Base-by-base conservation (phyloP, 202 grass and related monocot species). In the Thinopyrum obtusiflorum region DNA sequence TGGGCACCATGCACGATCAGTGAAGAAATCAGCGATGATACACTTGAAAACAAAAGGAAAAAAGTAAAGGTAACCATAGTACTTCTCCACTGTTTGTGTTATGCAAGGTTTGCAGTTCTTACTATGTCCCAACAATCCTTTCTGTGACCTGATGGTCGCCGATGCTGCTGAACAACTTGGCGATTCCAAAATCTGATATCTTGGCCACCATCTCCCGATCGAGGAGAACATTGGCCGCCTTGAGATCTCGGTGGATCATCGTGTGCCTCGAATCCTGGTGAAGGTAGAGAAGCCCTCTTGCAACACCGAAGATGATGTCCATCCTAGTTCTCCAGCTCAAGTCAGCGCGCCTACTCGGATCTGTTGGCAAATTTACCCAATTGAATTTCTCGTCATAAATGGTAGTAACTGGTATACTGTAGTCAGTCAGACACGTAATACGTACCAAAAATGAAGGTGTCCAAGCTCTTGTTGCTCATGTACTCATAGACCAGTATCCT, bases 171-270 rank as follows among this genome's bases (percentile, higher is more conserved):
- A 97, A 90, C 11, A 64, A 61, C 82, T 72, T 86, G 14, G 91
- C 91, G 9, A 84, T 93, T 59, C 94, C 94, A 1, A 97, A 97
- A 64, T 97, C 89, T 0, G 91, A 93, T 64, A 97, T 93, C 85
- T 97, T 97, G 59, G 93, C 90, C 12, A 87, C 85, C 93, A 92
- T 95, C 8, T 92, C 40, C 42, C 4, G 28, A 21, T 93, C 85
- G 31, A 96, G 86, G 46, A 96, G 89, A 5, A 92, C 84, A 15
- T 97, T 97, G 7, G 91, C 91, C 0, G 91, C 91, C 88, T 97
- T 96, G 1, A 96, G 70, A 65, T 96, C 93, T 4, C 93, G 83
- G 55, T 96, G 94, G 74, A 96, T 91, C 42, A 97, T 92, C 11
- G 81, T 97, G n/a, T 90, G 77, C 73, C 94, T 88, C 1, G 94